Conservation (phyloP, 2,329 filamentous ascomycete species). For the Aureobasidium melanogenum region DNA sequence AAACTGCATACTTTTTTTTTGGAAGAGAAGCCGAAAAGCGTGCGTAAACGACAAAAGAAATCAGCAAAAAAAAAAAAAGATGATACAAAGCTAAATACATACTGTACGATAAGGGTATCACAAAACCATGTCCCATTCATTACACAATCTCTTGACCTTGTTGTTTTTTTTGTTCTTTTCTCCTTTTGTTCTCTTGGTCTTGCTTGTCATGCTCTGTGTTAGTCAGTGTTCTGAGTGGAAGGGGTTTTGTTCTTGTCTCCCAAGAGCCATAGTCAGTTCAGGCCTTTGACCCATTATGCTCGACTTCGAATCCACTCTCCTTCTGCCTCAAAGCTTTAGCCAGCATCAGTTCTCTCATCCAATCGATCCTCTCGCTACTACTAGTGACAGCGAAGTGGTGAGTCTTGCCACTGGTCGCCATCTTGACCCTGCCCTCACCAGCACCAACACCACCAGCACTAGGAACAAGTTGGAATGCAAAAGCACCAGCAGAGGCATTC, state of each 20-base stretch:
- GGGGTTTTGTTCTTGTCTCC: neutral
- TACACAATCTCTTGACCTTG: too few species aligned
- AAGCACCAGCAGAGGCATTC: conserved; percentile 49
- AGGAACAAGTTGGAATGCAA: conserved; percentile 79
- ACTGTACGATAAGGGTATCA: too few species aligned
- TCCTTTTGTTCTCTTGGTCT: too few species aligned
- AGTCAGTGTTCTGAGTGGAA: too few species aligned
- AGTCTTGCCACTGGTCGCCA: conserved; percentile 56
- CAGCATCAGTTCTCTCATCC: conserved; percentile 91
- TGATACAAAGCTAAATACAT: too few species aligned
- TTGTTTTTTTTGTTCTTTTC: too few species aligned
- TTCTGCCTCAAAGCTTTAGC: conserved; percentile 81
- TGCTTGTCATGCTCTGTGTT: too few species aligned
- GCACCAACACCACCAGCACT: conserved; percentile 46
- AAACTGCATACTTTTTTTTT: too few species aligned
- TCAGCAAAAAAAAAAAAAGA: too few species aligned
- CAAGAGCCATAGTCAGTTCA: neutral
- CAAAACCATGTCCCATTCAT: too few species aligned
- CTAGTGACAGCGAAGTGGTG: conserved; percentile 89
- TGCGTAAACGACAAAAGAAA: too few species aligned
- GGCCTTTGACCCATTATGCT: conserved; percentile 11
- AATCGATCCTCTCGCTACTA: conserved; percentile 87
- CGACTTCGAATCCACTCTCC: conserved; percentile 69
- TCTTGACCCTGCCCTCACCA: conserved; percentile 36
- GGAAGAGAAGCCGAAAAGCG: too few species aligned